Evolutionary conservation across 345 rosid species (phyloP), one percentile per base, ranked within the genome.

Genomic region (Eucalyptus lansdowneana): DNA sequence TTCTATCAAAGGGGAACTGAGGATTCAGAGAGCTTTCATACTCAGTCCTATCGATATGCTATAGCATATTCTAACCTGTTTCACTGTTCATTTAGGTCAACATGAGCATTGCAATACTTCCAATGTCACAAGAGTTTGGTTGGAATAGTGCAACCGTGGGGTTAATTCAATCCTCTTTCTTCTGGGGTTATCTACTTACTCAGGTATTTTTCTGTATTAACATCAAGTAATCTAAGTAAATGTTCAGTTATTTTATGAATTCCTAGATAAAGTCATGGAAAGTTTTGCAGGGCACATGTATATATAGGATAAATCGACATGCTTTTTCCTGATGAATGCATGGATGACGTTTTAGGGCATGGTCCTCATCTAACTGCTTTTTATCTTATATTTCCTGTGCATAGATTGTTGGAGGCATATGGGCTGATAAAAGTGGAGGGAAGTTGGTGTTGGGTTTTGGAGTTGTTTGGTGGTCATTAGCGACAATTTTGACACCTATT

Each of bases 121-220:
- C 99, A 50, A 97, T 97, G 99, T 97, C 99, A 58, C 91, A 95
- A 93, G 97, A 97, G 94, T 97, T 92, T 92, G 95, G 93, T 89
- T 97, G 99, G 99, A 97, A 94, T 93, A 97, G 98, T 92, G 96
- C 99, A 86, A 97, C 99, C 4, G 97, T 97, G 92, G 99, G 99
- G 91, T 93, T 96, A 92, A 97, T 97, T 90, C 99, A 97, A 93
- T 97, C 99, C 89, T 97, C 99, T 50, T 97, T 97, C 94, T 97
- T 97, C 97, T 95, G 99, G 99, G 99, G 99, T 54, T 97, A 97
- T 91, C 94, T 97, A 83, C 97, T 96, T 88, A 97, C 99, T 86
- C 99, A 97, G 99, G 99, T 97, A 40, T 37, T 37, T 76, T 76
- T 76, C 85, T 40, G 85, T 40, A 21, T 76, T 22, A 40, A 40